Conservation (phyloP, 2,329 filamentous ascomycete species). For the Chaetomium olivaceum region DNA sequence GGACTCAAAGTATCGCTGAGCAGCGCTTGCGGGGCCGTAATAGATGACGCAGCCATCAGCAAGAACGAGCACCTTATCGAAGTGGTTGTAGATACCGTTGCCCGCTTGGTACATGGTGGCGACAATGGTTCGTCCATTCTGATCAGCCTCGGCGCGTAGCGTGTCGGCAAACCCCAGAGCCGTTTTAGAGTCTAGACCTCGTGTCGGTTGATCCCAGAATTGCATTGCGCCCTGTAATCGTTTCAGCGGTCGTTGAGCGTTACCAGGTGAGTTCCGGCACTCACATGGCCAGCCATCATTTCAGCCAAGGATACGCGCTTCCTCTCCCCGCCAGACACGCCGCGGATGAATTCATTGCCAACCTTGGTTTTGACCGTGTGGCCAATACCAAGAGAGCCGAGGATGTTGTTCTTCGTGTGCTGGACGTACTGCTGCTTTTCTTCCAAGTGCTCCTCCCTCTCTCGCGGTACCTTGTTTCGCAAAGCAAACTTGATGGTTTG, state of each 20-base stretch:
- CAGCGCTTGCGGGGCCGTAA: not conserved
- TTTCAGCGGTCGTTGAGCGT: not conserved
- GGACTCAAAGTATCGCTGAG: not conserved
- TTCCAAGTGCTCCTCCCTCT: not conserved
- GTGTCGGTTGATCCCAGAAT: slow-evolving; percentile 8
- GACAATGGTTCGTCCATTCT: slow-evolving; percentile 5
- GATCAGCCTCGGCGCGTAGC: slow-evolving; percentile 4
- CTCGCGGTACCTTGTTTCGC: slow-evolving; percentile 11
- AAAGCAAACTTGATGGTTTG: slow-evolving; percentile 13
- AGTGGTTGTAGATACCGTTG: slow-evolving; percentile 11
- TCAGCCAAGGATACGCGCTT: slow-evolving; percentile 6
- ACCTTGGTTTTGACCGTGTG: slow-evolving; percentile 9
- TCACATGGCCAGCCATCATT: slow-evolving; percentile 10
- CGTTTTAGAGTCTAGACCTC: slow-evolving; percentile 1
- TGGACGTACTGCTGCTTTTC: slow-evolving; percentile 6
- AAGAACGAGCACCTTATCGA: slow-evolving; percentile 12
- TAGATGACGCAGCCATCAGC: slow-evolving; percentile 4
- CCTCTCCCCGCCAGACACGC: slow-evolving; percentile 9
- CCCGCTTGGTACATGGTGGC: slow-evolving; percentile 15
- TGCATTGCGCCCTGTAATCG: not conserved
- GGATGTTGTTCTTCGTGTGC: slow-evolving; percentile 11
- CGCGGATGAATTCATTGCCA: slow-evolving; percentile 9
- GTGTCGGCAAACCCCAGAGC: slow-evolving; percentile 1
- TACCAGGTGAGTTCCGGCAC: not conserved
- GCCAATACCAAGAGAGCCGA: slow-evolving; percentile 8